A percentile compares a stretch with the other conserved stretches of the same genome.
Conservation (phyloP, 306 rosid genomes). For the Clitoria ternatea region DNA sequence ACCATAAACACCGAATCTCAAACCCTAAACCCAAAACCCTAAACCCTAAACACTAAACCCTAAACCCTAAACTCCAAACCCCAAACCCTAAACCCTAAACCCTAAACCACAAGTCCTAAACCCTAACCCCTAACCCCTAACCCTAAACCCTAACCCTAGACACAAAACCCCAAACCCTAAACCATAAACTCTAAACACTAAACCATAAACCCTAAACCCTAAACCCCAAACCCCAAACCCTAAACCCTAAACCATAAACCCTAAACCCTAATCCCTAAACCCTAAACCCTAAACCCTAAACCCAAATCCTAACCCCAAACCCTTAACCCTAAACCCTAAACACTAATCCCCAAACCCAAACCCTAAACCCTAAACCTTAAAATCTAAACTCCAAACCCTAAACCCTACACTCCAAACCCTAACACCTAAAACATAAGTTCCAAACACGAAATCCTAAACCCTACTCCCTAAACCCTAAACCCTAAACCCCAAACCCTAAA, state of each 20-base stretch:
- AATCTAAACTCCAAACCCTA: no score
- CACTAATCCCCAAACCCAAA: no score
- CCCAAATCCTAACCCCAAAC: conserved; percentile 26
- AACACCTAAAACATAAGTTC: not conserved
- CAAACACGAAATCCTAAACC: conserved; percentile 25
- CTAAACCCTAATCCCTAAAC: conserved; percentile 23
- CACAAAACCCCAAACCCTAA: no score
- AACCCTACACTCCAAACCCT: conserved; percentile 14
- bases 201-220: not conserved
- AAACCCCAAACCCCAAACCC: not conserved
- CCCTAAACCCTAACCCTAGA: conserved; percentile 18
- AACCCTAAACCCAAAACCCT: conserved; percentile 30
- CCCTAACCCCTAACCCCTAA: conserved; percentile 24
- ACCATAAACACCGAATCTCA: no score
- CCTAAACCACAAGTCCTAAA: no score
- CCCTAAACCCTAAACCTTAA: conserved; percentile 10
- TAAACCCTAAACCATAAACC: conserved; percentile 23
- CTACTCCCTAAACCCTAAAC: conserved; percentile 12
- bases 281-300: conserved; percentile 21
- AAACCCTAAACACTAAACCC: conserved; percentile 25
- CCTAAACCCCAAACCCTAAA: no score
- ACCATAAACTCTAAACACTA: conserved; percentile 1
- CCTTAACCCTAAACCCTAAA: conserved; percentile 27
- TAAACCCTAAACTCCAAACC: conserved; percentile 32
- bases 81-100: no score